These are phyloP conservation scores for Septoria petroselini DNA, from an alignment of 2,329 filamentous ascomycete genomes.

Conservation along the genomic window DNA sequence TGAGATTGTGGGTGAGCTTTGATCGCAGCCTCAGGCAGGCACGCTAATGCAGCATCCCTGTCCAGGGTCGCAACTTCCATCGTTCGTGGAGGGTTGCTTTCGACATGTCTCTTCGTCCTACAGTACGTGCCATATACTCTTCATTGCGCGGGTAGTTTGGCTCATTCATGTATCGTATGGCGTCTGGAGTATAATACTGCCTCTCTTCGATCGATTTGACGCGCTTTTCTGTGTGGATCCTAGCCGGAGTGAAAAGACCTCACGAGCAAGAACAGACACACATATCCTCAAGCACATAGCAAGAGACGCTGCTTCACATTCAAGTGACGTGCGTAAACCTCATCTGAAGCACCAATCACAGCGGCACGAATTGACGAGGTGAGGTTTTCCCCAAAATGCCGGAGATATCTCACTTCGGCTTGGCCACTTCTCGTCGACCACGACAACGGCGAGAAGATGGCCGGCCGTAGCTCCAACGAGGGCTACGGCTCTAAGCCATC, in stretches of 20 bases:
- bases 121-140: not conserved
- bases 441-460: no score
- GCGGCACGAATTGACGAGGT: no score
- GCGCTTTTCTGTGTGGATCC: not conserved
- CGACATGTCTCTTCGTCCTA: not conserved
- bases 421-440: no score
- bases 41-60: not conserved
- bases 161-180: conserved; percentile 4
- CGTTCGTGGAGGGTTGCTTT: not conserved
- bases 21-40: not conserved
- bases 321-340: no score
- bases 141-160: not conserved
- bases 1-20: not conserved
- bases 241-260: not conserved
- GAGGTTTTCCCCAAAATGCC: no score
- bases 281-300: no score
- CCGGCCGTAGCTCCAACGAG: no score
- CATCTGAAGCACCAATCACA: no score
- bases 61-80: conserved; percentile 6
- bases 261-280: no score
- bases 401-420: no score
- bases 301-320: no score
- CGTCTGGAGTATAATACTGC: conserved; percentile 1
- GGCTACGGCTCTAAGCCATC: no score
- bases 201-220: not conserved